phyloP scores from a whole-genome alignment of 2,329 filamentous ascomycete species.

The Albifimbria verrucaria region DNA sequence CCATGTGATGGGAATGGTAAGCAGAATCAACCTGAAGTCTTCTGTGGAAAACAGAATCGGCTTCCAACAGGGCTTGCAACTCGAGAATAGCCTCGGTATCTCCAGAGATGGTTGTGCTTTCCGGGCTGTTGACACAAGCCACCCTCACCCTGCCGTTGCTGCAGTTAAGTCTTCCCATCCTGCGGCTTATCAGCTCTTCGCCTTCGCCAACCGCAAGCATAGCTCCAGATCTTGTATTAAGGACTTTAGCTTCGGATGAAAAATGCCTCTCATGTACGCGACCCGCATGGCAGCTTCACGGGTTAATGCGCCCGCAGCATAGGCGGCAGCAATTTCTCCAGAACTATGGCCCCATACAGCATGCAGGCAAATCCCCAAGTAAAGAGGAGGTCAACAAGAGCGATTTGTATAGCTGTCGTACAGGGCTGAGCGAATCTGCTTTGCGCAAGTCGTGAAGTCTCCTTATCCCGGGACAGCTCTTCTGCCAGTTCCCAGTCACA shows the following conservation, averaged over 20 bases:
- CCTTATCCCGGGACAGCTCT: conserved; percentile 31
- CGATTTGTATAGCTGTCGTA: conserved; percentile 46
- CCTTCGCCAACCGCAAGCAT: conserved; percentile 55
- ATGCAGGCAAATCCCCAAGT: conserved; percentile 39
- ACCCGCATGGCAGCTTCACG: conserved; percentile 43
- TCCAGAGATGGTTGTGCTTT: conserved; percentile 49
- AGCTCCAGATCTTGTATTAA: conserved; percentile 39
- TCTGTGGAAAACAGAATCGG: conserved; percentile 17
- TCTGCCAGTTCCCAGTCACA: conserved; percentile 32
- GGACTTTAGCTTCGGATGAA: conserved; percentile 37
- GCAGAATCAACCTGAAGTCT: conserved; percentile 34
- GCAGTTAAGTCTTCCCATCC: conserved; percentile 24
- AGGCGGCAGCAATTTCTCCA: conserved; percentile 48
- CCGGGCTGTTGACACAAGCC: conserved; percentile 50
- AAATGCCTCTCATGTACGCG: conserved; percentile 48
- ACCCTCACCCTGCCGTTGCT: conserved; percentile 19
- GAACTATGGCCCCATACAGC: conserved; percentile 43
- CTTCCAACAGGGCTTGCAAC: conserved; percentile 27
- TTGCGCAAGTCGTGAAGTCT: conserved; percentile 29
- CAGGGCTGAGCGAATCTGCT: conserved; percentile 40
- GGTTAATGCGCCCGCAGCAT: conserved; percentile 39
- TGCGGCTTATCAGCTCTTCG: conserved; percentile 35
- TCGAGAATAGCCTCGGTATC: conserved; percentile 40
- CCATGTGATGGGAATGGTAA: conserved; percentile 40
- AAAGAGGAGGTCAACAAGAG: conserved; percentile 38